phyloP scores from a whole-genome alignment of 2,329 filamentous ascomycete genomes.

The Epichloe sibirici region DNA sequence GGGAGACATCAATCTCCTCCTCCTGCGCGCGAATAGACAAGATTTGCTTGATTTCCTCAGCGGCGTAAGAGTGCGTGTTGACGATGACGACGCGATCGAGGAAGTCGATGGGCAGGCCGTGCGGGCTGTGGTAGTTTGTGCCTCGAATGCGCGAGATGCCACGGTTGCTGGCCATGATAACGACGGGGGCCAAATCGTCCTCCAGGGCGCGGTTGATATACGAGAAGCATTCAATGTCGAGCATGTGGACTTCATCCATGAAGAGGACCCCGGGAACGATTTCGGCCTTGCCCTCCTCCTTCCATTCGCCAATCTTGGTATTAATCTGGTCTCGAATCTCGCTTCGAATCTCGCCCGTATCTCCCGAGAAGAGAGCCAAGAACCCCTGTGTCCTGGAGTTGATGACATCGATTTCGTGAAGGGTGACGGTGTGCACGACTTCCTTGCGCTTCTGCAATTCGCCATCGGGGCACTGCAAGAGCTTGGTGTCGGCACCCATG shows the following conservation, averaged over 20 bases:
- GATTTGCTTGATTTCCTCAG: constrained; percentile 85
- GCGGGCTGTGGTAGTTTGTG: constrained; percentile 84
- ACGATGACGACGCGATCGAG: constrained; percentile 93
- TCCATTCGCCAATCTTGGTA: constrained; percentile 97
- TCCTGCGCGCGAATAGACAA: constrained; percentile 85
- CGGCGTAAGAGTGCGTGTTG: constrained; percentile 73
- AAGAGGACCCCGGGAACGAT: constrained; percentile 96
- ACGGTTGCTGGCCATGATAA: constrained; percentile 98
- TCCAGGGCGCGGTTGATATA: constrained; percentile 97
- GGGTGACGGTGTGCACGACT: constrained; percentile 88
- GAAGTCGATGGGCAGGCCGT: constrained; percentile 90
- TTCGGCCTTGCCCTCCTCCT: constrained; percentile 96
- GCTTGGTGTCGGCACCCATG: constrained; percentile 97
- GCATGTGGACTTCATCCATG: constrained; percentile 99
- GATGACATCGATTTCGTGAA: constrained; percentile 99
- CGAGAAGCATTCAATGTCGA: constrained; percentile 97
- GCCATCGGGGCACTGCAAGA: constrained; percentile 92
- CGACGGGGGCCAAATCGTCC: constrained; percentile 86
- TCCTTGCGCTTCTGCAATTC: constrained; percentile 96
- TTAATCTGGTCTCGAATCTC: constrained; percentile 99
- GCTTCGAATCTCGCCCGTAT: constrained; percentile 94
- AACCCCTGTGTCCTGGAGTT: constrained; percentile 99
- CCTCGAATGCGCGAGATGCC: constrained; percentile 85
- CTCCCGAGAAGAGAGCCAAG: constrained; percentile 89
- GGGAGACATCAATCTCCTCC: constrained; percentile 84